Base-by-base conservation (phyloP, 1,284 basidiomycete species). In the Pascua guehoae region DNA sequence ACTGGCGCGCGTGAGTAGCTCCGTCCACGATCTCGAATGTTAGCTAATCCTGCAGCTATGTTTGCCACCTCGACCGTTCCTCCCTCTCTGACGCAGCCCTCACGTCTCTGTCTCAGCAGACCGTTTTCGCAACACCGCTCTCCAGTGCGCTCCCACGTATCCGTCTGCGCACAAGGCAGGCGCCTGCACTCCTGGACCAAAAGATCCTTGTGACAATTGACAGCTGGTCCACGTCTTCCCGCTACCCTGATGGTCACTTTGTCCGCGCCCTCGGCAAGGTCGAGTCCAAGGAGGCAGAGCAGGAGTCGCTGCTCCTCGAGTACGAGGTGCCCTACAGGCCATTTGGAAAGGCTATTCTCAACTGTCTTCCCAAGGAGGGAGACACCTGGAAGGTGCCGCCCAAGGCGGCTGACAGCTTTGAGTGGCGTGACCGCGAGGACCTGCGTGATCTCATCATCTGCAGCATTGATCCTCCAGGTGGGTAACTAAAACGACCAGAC, bases 131-230 rank as follows among this genome's bases (percentile, higher is more conserved):
- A 0, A 92, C 91, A 0, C 96, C 96, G 0, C 87, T 97, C 46
- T 94, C 93, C 15, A 85, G 91, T 14, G 83, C 90, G 16, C 85
- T 98, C 24, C 96, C 96, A 0, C 89, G 94, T 41, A 98, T 98
- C 66, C 87, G 94, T 24, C 81, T 99, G 48, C 86, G 93, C 38
- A 98, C 95, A 0, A 87, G 96, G 5, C 96, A 99, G 79, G 94
- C 93, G 0, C 88, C 91, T 1, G 78, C 84, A 1, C 84, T 99
- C 11, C 76, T 97, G 16, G 86, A 87, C 36, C 94, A 98, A 75
- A 98, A 99, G 78, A 95, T 99, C 63, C 84, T 98, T 16, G 90
- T 98, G 44, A 88, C 91, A 0, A 91, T 98, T 68, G 96, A 98
- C 73, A 81, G 86, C 46, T 99, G 96, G 96, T 86, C 90, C 38